Base-by-base conservation (phyloP, 371 early-diverging fungal species). In the Saksenaea oblongispora region DNA sequence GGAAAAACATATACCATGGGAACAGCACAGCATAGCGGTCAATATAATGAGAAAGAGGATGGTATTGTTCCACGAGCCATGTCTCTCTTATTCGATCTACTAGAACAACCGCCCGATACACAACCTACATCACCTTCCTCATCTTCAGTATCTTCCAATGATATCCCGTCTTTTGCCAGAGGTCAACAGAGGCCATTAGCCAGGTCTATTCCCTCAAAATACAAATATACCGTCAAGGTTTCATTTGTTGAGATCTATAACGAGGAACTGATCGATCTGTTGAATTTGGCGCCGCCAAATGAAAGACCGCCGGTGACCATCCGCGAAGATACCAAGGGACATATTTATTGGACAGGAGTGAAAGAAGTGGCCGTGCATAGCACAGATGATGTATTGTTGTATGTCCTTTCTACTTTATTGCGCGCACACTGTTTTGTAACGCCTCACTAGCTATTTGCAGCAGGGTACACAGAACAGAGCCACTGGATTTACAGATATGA, bases 1-100 rank as follows among this genome's bases (percentile, higher is more conserved):
- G 99, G 99, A 57, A 99, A 99, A 82, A 99, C 99, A 5, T 96
- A 94, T 71, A 99, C 99, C 8, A 99, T 99, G 98, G 95, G 96
- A 56, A 95, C 95, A 37, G 90, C 84, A 9, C 84, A 87, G n/a
- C 89, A 93, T 58, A 89, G 86, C 34, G 80, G 84, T 39, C 73
- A 80, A 22, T 66, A 69, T n/a, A 77, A 89, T 58, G 59, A 76
- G 35, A 72, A 82, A 42, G 73, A 84, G 41, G 80, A 83, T 64
- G 98, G 98, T 35, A 91, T 98, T 61, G 92, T 98, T 51, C 97
- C 98, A 28, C 84, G 97, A 44, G 92, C 98, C 15, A 89, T 97
- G 81, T 67, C 82, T 31, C 74, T 85, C n/a, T 79, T 97, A 15
- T 97, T 97, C 63, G 80, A 86, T n/a, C 61, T 70, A 4, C 51